phyloP scores from a whole-genome alignment of 2,329 filamentous ascomycete genomes.

The Paracamarosporium sp. region DNA sequence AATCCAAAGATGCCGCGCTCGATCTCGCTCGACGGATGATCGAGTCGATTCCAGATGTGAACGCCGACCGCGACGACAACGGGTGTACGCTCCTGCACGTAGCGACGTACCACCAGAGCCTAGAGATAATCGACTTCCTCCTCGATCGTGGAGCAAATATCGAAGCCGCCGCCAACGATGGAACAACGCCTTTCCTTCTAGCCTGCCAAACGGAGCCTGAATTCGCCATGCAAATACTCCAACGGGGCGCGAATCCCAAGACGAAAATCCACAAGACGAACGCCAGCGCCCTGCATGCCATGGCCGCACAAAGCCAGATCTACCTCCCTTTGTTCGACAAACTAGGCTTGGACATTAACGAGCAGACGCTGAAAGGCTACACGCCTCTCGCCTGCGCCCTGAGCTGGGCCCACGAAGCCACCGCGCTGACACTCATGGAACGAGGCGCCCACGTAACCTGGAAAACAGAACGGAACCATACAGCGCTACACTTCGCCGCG shows the following conservation, averaged over 20 bases:
- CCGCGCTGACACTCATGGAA: constrained; percentile 19
- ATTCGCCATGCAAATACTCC: constrained; percentile 14
- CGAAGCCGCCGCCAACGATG: constrained; percentile 14
- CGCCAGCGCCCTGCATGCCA: constrained; percentile 18
- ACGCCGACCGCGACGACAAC: constrained; percentile 17
- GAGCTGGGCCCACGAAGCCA: constrained; percentile 12
- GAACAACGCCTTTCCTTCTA: constrained; percentile 23
- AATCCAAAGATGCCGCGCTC: constrained; percentile 6
- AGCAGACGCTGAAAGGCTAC: constrained; percentile 11
- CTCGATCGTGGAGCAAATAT: constrained; percentile 64
- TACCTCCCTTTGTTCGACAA: constrained; percentile 10
- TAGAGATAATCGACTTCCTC: constrained; percentile 79
- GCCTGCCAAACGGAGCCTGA: constrained; percentile 13
- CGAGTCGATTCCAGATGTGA: constrained; percentile 18
- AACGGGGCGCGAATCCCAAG: constrained; percentile 16
- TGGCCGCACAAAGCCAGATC: constrained; percentile 19
- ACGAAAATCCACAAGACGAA: constrained; percentile 14
- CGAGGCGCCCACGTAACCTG: constrained; percentile 14
- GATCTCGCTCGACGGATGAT: constrained; percentile 25
- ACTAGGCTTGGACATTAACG: constrained; percentile 16
- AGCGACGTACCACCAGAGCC: constrained; percentile 39
- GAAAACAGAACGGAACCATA: constrained; percentile 10
- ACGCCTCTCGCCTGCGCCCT: constrained; percentile 26
- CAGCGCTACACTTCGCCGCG: constrained; percentile 21
- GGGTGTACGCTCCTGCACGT: constrained; percentile 28